Conservation (phyloP, 2,329 filamentous ascomycete species). For the Trichoderma guizhouense region DNA sequence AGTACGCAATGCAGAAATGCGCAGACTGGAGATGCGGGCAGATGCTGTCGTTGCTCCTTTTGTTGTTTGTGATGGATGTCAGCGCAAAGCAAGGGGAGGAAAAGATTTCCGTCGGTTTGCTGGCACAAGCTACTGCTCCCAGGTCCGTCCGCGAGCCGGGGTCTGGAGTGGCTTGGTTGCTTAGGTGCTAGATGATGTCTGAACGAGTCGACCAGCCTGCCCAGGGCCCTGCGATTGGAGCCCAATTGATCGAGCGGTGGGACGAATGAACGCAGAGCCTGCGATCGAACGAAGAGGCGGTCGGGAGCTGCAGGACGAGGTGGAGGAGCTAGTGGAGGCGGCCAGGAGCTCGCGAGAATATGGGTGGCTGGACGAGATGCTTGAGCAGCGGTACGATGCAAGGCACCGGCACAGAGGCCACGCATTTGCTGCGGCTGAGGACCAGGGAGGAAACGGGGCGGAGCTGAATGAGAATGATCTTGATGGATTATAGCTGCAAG, state of each 20-base stretch:
- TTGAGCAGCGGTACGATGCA: conserved; percentile 19
- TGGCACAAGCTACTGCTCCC: conserved; percentile 11
- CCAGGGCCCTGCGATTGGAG: conserved; percentile 11
- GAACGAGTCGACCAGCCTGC: neutral
- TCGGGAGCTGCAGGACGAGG: conserved; percentile 19
- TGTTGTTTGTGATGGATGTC: neutral
- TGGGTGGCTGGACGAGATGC: conserved; percentile 18
- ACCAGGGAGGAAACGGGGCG: conserved; percentile 8
- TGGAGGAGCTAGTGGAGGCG: conserved; percentile 19
- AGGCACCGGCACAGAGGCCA: conserved; percentile 15
- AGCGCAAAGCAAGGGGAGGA: neutral
- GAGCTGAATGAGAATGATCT: neutral
- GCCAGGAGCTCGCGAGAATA: conserved; percentile 11
- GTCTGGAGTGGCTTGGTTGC: conserved; percentile 8
- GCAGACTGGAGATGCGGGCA: neutral
- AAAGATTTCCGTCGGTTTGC: conserved; percentile 15
- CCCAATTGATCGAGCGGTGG: conserved; percentile 5
- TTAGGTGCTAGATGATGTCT: neutral
- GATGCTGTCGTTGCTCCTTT: neutral
- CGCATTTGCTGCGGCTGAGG: conserved; percentile 17
- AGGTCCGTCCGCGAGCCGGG: conserved; percentile 13
- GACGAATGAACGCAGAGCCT: conserved; percentile 7
- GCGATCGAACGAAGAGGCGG: conserved; percentile 17
- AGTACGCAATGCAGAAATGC: conserved; percentile 1
- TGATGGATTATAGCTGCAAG: neutral